A percentile compares a stretch with the other conserved stretches of the same genome.
Evolutionary conservation across 305 asterid species (phyloP).

Genomic region (Ajuga reptans): DNA sequence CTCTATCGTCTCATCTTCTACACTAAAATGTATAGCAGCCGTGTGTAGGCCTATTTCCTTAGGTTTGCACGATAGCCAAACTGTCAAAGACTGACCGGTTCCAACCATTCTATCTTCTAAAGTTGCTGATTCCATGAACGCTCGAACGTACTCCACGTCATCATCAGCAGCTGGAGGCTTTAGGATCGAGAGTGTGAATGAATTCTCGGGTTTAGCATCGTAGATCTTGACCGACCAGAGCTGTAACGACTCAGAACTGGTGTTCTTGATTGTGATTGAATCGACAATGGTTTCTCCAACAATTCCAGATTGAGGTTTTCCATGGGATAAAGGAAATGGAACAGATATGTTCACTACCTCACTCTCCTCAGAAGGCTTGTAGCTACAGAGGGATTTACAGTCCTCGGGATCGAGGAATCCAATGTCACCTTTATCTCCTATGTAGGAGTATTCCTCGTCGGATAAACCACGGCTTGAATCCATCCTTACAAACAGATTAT

Average conservation of each 20-base stretch:
- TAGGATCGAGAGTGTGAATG: conserved; percentile 70
- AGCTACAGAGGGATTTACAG: conserved; percentile 43
- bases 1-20: conserved; percentile 72
- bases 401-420: conserved; percentile 65
- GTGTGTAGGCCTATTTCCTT: conserved; percentile 71
- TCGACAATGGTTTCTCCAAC: conserved; percentile 56
- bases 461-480: conserved; percentile 35
- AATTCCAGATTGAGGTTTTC: conserved; percentile 59
- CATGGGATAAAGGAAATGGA: conserved; percentile 57
- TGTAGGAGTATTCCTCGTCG: conserved; percentile 67
- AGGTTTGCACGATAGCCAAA: conserved; percentile 88
- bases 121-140: conserved; percentile 48
- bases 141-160: conserved; percentile 41
- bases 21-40: conserved; percentile 68
- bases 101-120: conserved; percentile 62
- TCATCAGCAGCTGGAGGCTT: conserved; percentile 66
- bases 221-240: conserved; percentile 76
- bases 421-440: conserved; percentile 72
- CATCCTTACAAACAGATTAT: conserved; percentile 30
- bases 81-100: conserved; percentile 35
- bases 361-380: conserved; percentile 63
- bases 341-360: conserved; percentile 44
- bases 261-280: conserved; percentile 53
- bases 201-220: conserved; percentile 69
- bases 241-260: conserved; percentile 37